phyloP scores from a whole-genome alignment of 2,329 filamentous ascomycete genomes.

The Aspergillus hortae region DNA sequence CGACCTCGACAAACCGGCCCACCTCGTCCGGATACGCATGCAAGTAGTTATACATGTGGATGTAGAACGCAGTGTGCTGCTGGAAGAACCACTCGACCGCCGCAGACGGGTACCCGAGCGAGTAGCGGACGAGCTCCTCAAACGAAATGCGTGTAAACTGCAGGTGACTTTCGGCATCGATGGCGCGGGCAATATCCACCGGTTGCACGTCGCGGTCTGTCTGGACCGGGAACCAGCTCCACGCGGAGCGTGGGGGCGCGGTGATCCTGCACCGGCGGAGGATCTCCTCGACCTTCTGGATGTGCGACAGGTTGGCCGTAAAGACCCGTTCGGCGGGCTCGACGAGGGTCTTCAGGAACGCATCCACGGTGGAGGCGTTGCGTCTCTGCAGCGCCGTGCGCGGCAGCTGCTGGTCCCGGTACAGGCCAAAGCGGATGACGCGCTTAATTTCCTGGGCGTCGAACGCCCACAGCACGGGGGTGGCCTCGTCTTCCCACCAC shows the following conservation, averaged over 20 bases:
- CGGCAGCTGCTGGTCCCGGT: conserved; percentile 32
- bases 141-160: conserved; percentile 38
- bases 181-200: conserved; percentile 27
- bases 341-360: conserved; percentile 28
- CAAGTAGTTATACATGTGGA: conserved; percentile 31
- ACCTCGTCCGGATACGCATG: conserved; percentile 29
- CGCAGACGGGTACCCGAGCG: conserved; percentile 31
- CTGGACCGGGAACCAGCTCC: conserved; percentile 36
- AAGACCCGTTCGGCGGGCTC: conserved; percentile 24
- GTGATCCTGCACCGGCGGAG: conserved; percentile 28
- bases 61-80: conserved; percentile 35
- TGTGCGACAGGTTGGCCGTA: conserved; percentile 28
- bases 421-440: conserved; percentile 37
- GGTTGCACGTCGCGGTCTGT: conserved; percentile 19
- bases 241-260: conserved; percentile 22
- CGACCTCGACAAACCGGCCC: conserved; percentile 31
- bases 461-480: conserved; percentile 37
- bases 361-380: conserved; percentile 29
- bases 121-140: conserved; percentile 38
- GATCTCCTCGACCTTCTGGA: conserved; percentile 40
- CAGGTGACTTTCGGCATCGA: conserved; percentile 38
- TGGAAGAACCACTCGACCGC: conserved; percentile 38
- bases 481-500: conserved; percentile 42
- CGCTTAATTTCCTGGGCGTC: conserved; percentile 34
- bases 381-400: conserved; percentile 32